Percentiles rank a stretch among this genome's conserved stretches.
phyloP scores from a whole-genome alignment of 345 rosid genomes.

The Dovyalis caffra region DNA sequence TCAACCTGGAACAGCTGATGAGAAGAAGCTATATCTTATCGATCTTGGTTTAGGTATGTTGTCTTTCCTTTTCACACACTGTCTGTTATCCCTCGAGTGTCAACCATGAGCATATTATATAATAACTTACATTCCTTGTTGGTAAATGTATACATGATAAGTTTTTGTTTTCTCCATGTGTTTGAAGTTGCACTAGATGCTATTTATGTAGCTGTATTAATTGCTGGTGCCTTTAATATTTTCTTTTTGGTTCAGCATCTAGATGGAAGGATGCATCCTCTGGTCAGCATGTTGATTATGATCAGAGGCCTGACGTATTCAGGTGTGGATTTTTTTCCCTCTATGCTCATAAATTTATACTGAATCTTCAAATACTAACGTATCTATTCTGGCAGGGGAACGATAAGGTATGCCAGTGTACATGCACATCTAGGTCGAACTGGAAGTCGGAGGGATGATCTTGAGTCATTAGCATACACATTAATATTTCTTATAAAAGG shows the following conservation, averaged over 20 bases:
- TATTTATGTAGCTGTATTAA: not conserved
- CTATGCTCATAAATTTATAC: not conserved
- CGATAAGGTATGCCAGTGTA: slow-evolving; percentile 35
- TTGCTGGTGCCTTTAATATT: not conserved
- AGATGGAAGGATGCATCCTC: slow-evolving; percentile 33
- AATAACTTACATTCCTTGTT: not conserved
- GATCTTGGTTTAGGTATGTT: slow-evolving; percentile 35
- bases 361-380: not conserved
- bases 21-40: slow-evolving; percentile 33
- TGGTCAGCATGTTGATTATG: slow-evolving; percentile 35
- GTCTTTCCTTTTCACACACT: not conserved
- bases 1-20: slow-evolving; percentile 32
- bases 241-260: slow-evolving; percentile 29
- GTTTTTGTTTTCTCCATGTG: not conserved
- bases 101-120: not conserved
- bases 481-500: slow-evolving; percentile 34
- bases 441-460: slow-evolving; percentile 38
- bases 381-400: slow-evolving; percentile 23
- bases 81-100: not conserved
- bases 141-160: not conserved
- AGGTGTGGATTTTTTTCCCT: slow-evolving; percentile 14
- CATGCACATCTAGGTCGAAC: slow-evolving; percentile 37
- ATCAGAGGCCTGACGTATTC: slow-evolving; percentile 36
- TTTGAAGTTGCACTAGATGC: not conserved
- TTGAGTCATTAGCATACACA: slow-evolving; percentile 35